A percentile compares a stretch with the other conserved stretches of the same genome.
phyloP scores from a whole-genome alignment of 1,284 basidiomycete species.

The Butyriboletus appendiculatus region DNA sequence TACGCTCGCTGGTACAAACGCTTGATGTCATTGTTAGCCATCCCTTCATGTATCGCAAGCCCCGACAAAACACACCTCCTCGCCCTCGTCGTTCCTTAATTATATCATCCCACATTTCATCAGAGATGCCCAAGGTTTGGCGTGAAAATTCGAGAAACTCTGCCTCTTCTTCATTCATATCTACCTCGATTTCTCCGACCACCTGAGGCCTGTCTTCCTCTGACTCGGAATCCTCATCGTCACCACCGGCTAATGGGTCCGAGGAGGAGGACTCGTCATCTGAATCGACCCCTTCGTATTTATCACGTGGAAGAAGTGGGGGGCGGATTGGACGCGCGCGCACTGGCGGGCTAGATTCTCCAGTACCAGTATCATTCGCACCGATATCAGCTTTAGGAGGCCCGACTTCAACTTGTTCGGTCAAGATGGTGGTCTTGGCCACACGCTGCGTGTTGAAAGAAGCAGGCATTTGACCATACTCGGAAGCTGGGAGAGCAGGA shows the following conservation, averaged over 20 bases:
- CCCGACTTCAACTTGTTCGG: constrained; percentile 40
- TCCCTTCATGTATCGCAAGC: not conserved
- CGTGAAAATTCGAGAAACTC: constrained; percentile 93
- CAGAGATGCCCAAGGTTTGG: constrained; percentile 83
- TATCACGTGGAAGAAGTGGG: constrained; percentile 78
- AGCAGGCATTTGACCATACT: constrained; percentile 81
- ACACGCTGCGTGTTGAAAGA: constrained; percentile 72
- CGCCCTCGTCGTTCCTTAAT: constrained; percentile 70
- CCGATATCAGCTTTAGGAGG: constrained; percentile 6
- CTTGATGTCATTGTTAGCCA: constrained; percentile 40
- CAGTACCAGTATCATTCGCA: constrained; percentile 7
- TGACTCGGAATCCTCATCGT: constrained; percentile 60
- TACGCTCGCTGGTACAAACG: constrained; percentile 64
- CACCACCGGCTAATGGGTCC: constrained; percentile 38
- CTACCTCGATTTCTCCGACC: constrained; percentile 80
- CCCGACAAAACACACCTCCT: constrained; percentile 60
- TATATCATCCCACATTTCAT: constrained; percentile 84
- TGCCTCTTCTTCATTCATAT: constrained; percentile 88
- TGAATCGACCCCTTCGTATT: constrained; percentile 83
- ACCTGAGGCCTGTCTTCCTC: constrained; percentile 80
- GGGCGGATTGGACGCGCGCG: constrained; percentile 48
- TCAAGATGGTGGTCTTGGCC: constrained; percentile 49
- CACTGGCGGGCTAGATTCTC: constrained; percentile 6
- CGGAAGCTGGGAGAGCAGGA: constrained; percentile 63
- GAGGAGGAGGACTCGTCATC: constrained; percentile 68